A percentile compares a stretch with the other conserved stretches of the same genome.
phyloP scores from a whole-genome alignment of 345 rosid species.

The Hibiscus trionum region DNA sequence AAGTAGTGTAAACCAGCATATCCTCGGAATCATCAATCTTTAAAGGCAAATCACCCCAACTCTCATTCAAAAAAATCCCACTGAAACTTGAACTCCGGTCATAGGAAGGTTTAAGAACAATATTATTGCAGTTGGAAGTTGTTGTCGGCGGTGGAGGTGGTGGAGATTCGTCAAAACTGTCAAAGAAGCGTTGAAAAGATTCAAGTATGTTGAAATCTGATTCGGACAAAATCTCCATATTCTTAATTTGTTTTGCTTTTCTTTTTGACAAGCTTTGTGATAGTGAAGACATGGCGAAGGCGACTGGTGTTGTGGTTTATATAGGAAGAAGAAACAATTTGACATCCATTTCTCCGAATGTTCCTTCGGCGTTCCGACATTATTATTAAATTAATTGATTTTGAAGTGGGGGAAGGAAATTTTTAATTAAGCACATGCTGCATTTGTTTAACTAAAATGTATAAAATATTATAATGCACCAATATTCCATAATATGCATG shows the following conservation, averaged over 20 bases:
- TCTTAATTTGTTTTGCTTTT: not conserved
- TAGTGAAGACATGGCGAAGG: not conserved
- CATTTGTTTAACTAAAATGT: not conserved
- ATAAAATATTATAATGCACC: not conserved
- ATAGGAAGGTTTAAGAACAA: not conserved
- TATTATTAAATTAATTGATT: not conserved
- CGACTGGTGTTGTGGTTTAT: not conserved
- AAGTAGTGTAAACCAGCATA: constrained; percentile 19
- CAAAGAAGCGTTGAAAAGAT: constrained; percentile 22
- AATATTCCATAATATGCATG: not conserved
- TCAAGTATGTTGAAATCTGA: constrained; percentile 20
- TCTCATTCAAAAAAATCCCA: constrained; percentile 28
- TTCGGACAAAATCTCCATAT: not conserved
- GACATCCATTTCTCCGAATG: not conserved
- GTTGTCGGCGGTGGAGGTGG: not conserved
- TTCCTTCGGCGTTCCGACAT: not conserved
- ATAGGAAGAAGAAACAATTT: not conserved
- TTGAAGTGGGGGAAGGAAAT: not conserved
- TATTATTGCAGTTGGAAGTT: not conserved
- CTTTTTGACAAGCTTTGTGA: not conserved
- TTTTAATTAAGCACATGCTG: not conserved
- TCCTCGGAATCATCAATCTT: constrained; percentile 21
- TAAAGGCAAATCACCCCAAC: constrained; percentile 27
- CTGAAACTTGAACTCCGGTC: constrained; percentile 56
- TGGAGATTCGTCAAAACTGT: constrained; percentile 9